Conservation (phyloP, 2,329 filamentous ascomycete species). For the Purpureocillium takamizusanense region DNA sequence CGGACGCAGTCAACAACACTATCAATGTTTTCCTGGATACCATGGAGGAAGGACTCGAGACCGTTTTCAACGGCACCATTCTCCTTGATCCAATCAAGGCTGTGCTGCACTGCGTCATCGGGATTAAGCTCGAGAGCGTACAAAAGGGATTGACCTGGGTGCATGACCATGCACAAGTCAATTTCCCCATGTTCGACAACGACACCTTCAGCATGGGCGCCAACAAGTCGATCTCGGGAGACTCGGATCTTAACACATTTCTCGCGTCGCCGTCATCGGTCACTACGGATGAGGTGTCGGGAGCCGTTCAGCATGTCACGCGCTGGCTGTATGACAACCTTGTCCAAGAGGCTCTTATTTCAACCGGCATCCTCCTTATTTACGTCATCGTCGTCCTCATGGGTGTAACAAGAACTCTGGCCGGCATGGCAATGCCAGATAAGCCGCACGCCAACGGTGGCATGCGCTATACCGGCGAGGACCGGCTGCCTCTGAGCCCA, state of each 20-base stretch:
- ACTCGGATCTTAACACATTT: conserved; percentile 57
- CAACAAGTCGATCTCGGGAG: conserved; percentile 46
- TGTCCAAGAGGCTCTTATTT: conserved; percentile 70
- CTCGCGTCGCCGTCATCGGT: conserved; percentile 66
- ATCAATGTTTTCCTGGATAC: conserved; percentile 73
- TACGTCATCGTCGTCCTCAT: conserved; percentile 72
- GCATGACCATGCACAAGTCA: conserved; percentile 73
- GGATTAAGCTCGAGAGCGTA: conserved; percentile 75
- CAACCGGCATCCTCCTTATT: conserved; percentile 61
- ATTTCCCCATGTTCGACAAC: conserved; percentile 68
- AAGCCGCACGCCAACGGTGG: conserved; percentile 48
- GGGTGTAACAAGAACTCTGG: conserved; percentile 59
- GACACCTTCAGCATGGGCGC: conserved; percentile 80
- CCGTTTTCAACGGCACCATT: conserved; percentile 73
- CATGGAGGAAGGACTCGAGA: conserved; percentile 65
- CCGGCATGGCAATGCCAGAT: conserved; percentile 50
- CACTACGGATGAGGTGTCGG: conserved; percentile 73
- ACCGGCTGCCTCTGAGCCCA: conserved; percentile 17
- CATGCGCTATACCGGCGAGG: conserved; percentile 23
- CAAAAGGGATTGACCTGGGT: conserved; percentile 93
- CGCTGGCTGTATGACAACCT: conserved; percentile 59
- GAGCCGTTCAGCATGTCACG: conserved; percentile 62
- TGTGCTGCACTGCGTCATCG: conserved; percentile 78
- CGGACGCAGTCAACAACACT: conserved; percentile 73
- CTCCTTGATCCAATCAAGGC: conserved; percentile 70